Base-by-base conservation (phyloP, 495 filamentous ascomycete species). In the Rostrohypoxylon terebratum region DNA sequence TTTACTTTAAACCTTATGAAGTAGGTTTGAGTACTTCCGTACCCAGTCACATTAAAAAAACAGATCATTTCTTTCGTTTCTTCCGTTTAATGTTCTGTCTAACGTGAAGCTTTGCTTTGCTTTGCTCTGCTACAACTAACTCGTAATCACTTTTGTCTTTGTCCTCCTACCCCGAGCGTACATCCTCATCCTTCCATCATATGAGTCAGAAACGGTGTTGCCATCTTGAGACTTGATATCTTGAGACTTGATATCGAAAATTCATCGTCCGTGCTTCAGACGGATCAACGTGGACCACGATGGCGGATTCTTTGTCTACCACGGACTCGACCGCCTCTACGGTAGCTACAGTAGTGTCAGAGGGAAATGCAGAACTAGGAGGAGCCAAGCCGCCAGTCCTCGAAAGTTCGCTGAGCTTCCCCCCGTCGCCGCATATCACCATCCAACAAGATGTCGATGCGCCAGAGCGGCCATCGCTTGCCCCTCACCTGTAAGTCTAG, bases 351-450 rank as follows among this genome's bases (percentile, higher is more conserved):
- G 64, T 48, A 38, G 62, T 21, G 23, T 34, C 58, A 10, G 61
- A 64, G 16, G 44, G 25, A 31, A 38, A 20, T 18, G 40, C 66
- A 42, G 53, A 71, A 38, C 34, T 44, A 38, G 50, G 33, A 57
- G 62, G 34, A 60, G 28, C 54, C 40, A 66, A 62, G 20, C 53
- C 66, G 45, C 54, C 63, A 31, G n/a, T 25, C n/a, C 44, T 63
- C 34, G 51, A 68, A 0, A 71, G 51, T 9, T 69, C 62, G 16
- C 38, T 64, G 2, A 68, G 61, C 28, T 44, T 68, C 9, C 68
- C 74, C 28, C 64, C 74, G 62, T 82, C 79, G 14, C 83, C 83
- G 8, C 77, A 64, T 58, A 83, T 85, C 62, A 77, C 68, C 10
- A 72, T 85, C 65, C 75, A 85, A 66, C 75, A 71, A 59, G 69